Percentiles rank a stretch among this genome's conserved stretches.
Conservation (phyloP, 1,139 yeast genomes). For the Blastobotrys proliferans region DNA sequence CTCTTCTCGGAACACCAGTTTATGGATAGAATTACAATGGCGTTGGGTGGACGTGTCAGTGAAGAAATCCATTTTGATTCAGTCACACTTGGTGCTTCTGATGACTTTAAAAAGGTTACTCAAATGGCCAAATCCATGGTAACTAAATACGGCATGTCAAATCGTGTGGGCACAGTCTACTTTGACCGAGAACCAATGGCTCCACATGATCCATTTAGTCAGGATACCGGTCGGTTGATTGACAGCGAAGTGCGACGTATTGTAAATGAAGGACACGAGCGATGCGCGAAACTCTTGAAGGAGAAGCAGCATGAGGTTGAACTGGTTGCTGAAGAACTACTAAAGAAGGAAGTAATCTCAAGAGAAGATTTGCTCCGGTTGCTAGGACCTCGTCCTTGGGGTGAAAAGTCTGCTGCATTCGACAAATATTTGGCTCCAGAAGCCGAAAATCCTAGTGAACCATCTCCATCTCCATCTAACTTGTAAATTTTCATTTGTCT, state of each 20-base stretch:
- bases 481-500: too few relatives aligned
- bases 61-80: conserved; percentile 87
- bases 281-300: conserved; percentile 63
- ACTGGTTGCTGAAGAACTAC: conserved; percentile 78
- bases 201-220: conserved; percentile 74
- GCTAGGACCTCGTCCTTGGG: conserved; percentile 86
- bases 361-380: conserved; percentile 87
- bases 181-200: conserved; percentile 56
- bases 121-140: conserved; percentile 94
- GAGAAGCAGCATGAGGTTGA: conserved; percentile 73
- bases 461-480: too few relatives aligned
- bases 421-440: conserved; percentile 58
- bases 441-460: too few relatives aligned
- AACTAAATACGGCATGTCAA: conserved; percentile 85
- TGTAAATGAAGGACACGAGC: conserved; percentile 69
- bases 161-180: conserved; percentile 74
- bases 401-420: conserved; percentile 87
- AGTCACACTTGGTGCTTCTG: conserved; percentile 93
- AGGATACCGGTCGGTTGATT: conserved; percentile 71
- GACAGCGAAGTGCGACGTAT: conserved; percentile 82
- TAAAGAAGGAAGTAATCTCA: conserved; percentile 79
- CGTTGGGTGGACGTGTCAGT: conserved; percentile 93
- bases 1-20: conserved; percentile 75
- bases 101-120: conserved; percentile 96
- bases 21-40: conserved; percentile 90